These are phyloP conservation scores for Pythium dissotocum DNA, from an alignment of 352 stramenopile species.

Conservation along the genomic window DNA sequence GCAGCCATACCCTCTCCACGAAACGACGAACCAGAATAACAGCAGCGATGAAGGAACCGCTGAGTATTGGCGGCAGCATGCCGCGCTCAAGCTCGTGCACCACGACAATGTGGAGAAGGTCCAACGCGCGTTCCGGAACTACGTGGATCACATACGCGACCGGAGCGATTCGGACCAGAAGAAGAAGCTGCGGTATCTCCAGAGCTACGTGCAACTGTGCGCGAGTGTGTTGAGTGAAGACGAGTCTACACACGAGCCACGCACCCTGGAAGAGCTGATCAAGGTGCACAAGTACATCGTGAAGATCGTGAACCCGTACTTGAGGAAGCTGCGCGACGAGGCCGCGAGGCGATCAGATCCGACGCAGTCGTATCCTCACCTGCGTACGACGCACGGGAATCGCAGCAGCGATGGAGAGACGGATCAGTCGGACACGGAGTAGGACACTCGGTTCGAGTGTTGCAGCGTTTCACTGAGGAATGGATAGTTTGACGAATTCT, in stretches of 20 bases:
- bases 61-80: conserved; percentile 82
- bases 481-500: no score
- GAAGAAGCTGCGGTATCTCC: conserved; percentile 82
- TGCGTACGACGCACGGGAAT: no score
- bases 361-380: no score
- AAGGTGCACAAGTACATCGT: conserved; percentile 91
- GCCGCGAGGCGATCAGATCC: no score
- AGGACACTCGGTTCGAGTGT: no score
- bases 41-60: no score
- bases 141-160: conserved; percentile 87
- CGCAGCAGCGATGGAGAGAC: no score
- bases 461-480: no score
- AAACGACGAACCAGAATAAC: no score
- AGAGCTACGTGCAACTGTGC: conserved; percentile 83
- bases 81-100: conserved; percentile 75
- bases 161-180: conserved; percentile 86
- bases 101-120: conserved; percentile 84
- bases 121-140: conserved; percentile 86
- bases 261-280: conserved; percentile 82
- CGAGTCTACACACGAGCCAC: conserved; percentile 62
- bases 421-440: no score
- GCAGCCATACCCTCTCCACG: no score
- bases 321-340: conserved; percentile 88
- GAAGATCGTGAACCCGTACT: conserved; percentile 85
- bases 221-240: conserved; percentile 79